Conservation (phyloP, 345 rosid species). For the Eucalyptus albens region DNA sequence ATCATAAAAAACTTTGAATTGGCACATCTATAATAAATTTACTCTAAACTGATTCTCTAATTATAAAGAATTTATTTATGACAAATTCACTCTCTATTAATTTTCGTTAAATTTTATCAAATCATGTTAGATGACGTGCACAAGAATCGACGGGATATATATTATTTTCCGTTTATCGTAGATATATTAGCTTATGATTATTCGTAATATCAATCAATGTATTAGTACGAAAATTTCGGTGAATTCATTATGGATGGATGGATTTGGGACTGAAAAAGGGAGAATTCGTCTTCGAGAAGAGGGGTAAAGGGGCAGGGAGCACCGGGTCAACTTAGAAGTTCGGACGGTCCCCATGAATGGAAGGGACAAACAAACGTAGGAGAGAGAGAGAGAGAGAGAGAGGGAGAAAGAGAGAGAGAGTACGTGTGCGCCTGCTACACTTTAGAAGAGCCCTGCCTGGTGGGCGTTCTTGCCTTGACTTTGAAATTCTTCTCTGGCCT, state of each 20-base stretch:
- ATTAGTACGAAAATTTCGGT: rapidly evolving
- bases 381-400: background rate
- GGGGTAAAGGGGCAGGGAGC: background rate
- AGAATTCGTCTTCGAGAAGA: background rate
- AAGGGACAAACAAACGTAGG: background rate
- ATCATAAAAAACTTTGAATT: too few relatives aligned
- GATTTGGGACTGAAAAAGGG: background rate
- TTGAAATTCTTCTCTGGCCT: background rate
- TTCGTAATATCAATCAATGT: too few relatives aligned
- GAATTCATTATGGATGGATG: too few relatives aligned
- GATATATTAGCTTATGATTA: too few relatives aligned
- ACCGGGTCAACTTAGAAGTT: background rate
- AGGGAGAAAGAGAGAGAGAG: background rate
- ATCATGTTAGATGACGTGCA: too few relatives aligned
- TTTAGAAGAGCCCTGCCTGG: background rate
- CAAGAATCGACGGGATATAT: too few relatives aligned
- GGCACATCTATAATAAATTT: too few relatives aligned
- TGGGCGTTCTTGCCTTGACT: background rate
- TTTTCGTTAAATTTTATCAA: too few relatives aligned
- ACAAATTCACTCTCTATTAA: rapidly evolving
- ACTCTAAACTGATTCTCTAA: too few relatives aligned
- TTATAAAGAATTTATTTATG: too few relatives aligned
- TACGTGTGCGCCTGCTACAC: background rate
- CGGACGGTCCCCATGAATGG: background rate
- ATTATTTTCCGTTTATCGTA: rapidly evolving